Evolutionary conservation across 2,329 filamentous ascomycete genomes (phyloP), one percentile per base, ranked within the genome.

Genomic region (Pseudocercospora fijiensis): DNA sequence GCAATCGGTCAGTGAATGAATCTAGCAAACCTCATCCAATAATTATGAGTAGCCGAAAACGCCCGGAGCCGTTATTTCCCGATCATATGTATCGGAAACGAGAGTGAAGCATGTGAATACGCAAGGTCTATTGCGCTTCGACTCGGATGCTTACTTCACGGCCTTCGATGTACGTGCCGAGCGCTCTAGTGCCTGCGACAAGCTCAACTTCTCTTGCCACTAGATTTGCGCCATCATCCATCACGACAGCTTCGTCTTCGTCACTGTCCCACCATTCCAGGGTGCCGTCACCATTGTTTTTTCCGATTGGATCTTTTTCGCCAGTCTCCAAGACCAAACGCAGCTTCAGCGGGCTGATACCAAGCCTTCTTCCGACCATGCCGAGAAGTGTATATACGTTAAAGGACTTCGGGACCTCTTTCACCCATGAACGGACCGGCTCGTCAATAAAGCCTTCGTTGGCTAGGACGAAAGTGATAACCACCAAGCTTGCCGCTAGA

Each of bases 271-370:
- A 80, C 61, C 71, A 72, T n/a, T 70, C 72, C 4, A 72, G 69
- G 6, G 70, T 76, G 47, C 77, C 75, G 22, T 73, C 68, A 11
- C 76, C 78, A 83, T 69, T 86, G 85, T 65, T 85, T 83, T 8
- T 84, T 84, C 71, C 68, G 0, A 92, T 87, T 0, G 91, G 91
- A 76, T 96, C 92, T 86, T 90, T 91, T 76, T 97, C 93, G 20
- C 91, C 91, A 8, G 92, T 96, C 79, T 96, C 92, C 90, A 91
- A 96, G 0, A 95, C 79, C 56, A 98, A 76, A 45, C 82, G 83
- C 65, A 94, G 79, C 47, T 78, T 78, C 66, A 91, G 81, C 0
- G 92, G 90, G 53, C 82, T 78, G 10, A 90, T 70, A 0, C 78
- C 81, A 71, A 96, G 91, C n/a, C 89, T 75, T 68, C 85, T 88